A percentile compares a stretch with the other conserved stretches of the same genome.
phyloP scores from a whole-genome alignment of 1,284 basidiomycete species.

The Pascua guehoae region DNA sequence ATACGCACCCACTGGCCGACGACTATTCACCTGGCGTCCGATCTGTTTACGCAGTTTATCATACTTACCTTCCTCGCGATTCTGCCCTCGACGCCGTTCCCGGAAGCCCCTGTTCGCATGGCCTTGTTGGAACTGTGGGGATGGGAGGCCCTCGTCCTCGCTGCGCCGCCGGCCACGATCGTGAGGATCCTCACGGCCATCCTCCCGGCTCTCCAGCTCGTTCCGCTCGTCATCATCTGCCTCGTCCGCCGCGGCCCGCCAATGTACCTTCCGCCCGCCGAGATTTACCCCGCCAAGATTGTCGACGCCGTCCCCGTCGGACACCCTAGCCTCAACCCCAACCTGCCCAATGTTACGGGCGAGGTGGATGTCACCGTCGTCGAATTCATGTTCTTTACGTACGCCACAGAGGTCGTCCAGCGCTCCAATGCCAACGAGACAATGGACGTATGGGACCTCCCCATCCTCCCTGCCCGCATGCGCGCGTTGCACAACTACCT shows the following conservation, averaged over 20 bases:
- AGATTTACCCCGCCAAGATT: conserved; percentile 70
- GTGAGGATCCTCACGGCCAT: conserved; percentile 13
- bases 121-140: conserved; percentile 1
- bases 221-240: conserved; percentile 55
- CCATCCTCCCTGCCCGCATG: conserved; percentile 68
- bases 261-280: conserved; percentile 65
- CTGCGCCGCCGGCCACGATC: conserved; percentile 14
- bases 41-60: conserved; percentile 58
- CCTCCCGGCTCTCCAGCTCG: conserved; percentile 54
- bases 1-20: conserved; percentile 58
- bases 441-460: conserved; percentile 79
- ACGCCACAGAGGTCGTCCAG: conserved; percentile 77
- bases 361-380: conserved; percentile 56
- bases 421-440: conserved; percentile 68
- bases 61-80: conserved; percentile 48
- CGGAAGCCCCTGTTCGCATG: conserved; percentile 13
- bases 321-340: conserved; percentile 29
- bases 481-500: conserved; percentile 51
- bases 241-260: conserved; percentile 68
- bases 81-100: conserved; percentile 40
- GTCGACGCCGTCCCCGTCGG: conserved; percentile 30
- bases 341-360: conserved; percentile 37
- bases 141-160: background rate
- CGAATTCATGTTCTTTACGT: conserved; percentile 68
- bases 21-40: conserved; percentile 62